Evolutionary conservation across 1,139 yeast species (phyloP).

Genomic region (Tardiomyces blankii): DNA sequence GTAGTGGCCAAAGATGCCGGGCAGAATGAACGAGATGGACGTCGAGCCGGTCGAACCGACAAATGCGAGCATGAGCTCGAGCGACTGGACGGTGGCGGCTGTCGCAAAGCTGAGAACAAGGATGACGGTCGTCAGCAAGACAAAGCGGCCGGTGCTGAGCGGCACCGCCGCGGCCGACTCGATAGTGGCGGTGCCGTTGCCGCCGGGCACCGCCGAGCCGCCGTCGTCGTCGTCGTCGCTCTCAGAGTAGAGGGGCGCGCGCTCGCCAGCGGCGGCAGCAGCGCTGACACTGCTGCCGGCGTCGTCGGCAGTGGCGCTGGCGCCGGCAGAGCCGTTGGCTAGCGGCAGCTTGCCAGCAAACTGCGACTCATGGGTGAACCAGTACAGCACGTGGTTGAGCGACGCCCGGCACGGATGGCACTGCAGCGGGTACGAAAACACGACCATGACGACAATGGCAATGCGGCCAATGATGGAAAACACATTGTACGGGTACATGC

Average conservation of each 20-base stretch:
- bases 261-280: background rate
- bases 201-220: background rate
- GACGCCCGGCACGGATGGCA: constrained; percentile 89
- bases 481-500: constrained; percentile 40
- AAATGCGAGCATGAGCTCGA: constrained; percentile 79
- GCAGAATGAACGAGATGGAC: constrained; percentile 82
- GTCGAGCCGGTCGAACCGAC: constrained; percentile 96
- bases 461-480: constrained; percentile 57
- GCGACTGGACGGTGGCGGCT: constrained; percentile 68
- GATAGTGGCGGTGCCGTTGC: background rate
- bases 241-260: background rate
- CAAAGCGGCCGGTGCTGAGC: constrained; percentile 41
- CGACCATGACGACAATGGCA: constrained; percentile 70
- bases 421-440: constrained; percentile 84
- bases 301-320: constrained; percentile 1
- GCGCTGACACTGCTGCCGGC: background rate
- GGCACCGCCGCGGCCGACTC: constrained; percentile 25
- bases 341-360: background rate
- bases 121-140: constrained; percentile 54
- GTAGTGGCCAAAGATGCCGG: constrained; percentile 79
- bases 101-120: constrained; percentile 53
- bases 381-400: constrained; percentile 58
- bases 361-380: constrained; percentile 26
- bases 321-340: background rate
- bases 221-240: background rate